Base-by-base conservation (phyloP, 2,329 filamentous ascomycete species). In the Aspergillus sp. region DNA sequence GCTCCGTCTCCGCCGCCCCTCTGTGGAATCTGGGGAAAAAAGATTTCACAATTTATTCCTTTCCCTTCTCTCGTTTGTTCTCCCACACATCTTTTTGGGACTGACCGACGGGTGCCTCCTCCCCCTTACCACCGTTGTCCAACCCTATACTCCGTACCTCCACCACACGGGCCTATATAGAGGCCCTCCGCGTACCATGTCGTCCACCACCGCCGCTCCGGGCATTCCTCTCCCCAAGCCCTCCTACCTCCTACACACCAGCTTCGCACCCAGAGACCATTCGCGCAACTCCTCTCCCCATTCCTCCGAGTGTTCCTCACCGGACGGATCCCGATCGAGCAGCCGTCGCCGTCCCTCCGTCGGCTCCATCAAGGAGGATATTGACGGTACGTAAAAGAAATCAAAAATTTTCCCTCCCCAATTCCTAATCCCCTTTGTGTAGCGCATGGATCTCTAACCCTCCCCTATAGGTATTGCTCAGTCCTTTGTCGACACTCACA, bases 291-390 rank as follows among this genome's bases (percentile, higher is more conserved):
- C 64, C 1, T 73, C 71, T 5, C 66, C 68, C 29, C 58, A 62
- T 17, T 62, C 58, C 14, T 68, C 67, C 5, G 60, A 63, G 21
- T 68, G 66, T 50, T 68, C 63, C 42, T 69, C 71, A 10, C 63
- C 67, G 4, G 64, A 68, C 61, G 63, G 65, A n/a, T 73, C 72
- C 17, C 63, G 67, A 25, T 71, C 71, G 9, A 74, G 66, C 64
- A 73, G 70, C 54, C 60, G 65, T 44, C 71, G 72, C 31, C 70
- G 71, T 51, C 62, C 68, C 46, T 75, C 72, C 3, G 73, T 74
- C 57, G 72, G 72, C 45, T 75, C 72, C 5, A 72, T 76, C 63
- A 74, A 74, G 59, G 73, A 76, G 64, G 73, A 74, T 55, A 64
- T 65, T 21, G 67, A 71, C 61, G 72, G 71, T 74, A 69, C 36